Evolutionary conservation across 495 filamentous ascomycete genomes (phyloP).

Genomic region (Neurospora tetrasperma): DNA sequence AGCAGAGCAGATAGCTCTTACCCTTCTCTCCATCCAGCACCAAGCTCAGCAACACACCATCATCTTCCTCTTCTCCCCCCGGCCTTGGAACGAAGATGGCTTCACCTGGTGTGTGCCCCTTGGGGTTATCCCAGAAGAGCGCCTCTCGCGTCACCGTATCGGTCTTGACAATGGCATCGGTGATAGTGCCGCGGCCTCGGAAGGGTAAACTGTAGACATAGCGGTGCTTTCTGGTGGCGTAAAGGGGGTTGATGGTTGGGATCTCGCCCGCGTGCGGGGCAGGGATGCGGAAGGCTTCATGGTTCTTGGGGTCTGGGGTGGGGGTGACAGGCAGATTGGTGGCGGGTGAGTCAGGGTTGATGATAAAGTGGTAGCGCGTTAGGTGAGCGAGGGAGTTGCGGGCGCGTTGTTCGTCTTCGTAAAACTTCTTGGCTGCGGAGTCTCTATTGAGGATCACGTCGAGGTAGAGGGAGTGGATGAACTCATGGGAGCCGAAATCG

Average conservation of each 20-base stretch:
- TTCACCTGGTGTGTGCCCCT: slow-evolving; percentile 62
- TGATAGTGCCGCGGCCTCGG: slow-evolving; percentile 47
- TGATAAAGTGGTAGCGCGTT: slow-evolving; percentile 38
- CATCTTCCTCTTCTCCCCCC: slow-evolving; percentile 45
- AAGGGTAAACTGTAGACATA: slow-evolving; percentile 54
- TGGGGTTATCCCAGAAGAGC: slow-evolving; percentile 41
- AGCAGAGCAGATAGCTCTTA: slow-evolving; percentile 58
- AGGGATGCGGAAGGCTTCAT: slow-evolving; percentile 29
- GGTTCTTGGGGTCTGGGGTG: not conserved
- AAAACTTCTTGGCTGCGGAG: slow-evolving; percentile 15
- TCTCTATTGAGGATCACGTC: slow-evolving; percentile 44
- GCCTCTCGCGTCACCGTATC: slow-evolving; percentile 45
- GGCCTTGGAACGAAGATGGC: slow-evolving; percentile 59
- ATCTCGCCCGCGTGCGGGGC: slow-evolving; percentile 44
- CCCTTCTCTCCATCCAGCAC: slow-evolving; percentile 54
- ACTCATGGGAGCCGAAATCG: slow-evolving; percentile 44
- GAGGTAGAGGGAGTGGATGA: slow-evolving; percentile 46
- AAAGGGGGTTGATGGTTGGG: slow-evolving; percentile 56
- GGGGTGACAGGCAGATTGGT: not conserved
- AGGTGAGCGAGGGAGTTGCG: slow-evolving; percentile 26
- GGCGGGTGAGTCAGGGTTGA: slow-evolving; percentile 1
- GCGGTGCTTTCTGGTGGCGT: slow-evolving; percentile 42
- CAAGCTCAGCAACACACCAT: slow-evolving; percentile 61
- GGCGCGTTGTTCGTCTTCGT: slow-evolving; percentile 22
- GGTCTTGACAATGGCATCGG: slow-evolving; percentile 60